Percentiles rank a stretch among this genome's conserved stretches.
phyloP scores from a whole-genome alignment of 2,329 filamentous ascomycete species.

The Aureobasidium sp. region DNA sequence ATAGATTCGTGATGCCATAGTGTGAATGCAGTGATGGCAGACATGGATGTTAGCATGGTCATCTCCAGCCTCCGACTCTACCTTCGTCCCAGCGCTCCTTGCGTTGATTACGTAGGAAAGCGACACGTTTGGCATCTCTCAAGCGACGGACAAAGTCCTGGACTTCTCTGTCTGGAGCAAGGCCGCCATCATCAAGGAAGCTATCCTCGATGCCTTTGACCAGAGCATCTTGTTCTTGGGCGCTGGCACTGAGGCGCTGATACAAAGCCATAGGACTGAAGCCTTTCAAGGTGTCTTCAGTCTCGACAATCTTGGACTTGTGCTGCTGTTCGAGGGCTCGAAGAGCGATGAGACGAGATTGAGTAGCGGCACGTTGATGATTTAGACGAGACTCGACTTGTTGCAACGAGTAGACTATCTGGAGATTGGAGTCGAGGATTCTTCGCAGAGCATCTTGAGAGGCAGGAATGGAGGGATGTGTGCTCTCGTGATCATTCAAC shows the following conservation, averaged over 20 bases:
- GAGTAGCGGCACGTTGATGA: slow-evolving; percentile 61
- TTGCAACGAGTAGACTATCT: slow-evolving; percentile 57
- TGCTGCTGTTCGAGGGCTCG: slow-evolving; percentile 89
- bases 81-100: slow-evolving; percentile 96
- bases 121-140: slow-evolving; percentile 69
- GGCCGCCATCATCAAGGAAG: slow-evolving; percentile 63
- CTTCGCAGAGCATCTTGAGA: slow-evolving; percentile 59
- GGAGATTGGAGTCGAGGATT: slow-evolving; percentile 63
- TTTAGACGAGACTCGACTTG: slow-evolving; percentile 53
- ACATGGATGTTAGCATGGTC: slow-evolving; percentile 26
- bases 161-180: slow-evolving; percentile 72
- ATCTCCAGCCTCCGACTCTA: slow-evolving; percentile 88
- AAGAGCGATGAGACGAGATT: slow-evolving; percentile 73
- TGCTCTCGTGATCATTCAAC: slow-evolving; percentile 57
- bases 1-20: not conserved
- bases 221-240: slow-evolving; percentile 75
- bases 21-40: not conserved
- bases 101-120: slow-evolving; percentile 75
- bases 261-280: slow-evolving; percentile 86
- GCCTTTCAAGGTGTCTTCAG: slow-evolving; percentile 75
- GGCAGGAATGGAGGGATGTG: slow-evolving; percentile 63
- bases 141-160: slow-evolving; percentile 78
- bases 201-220: slow-evolving; percentile 85
- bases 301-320: slow-evolving; percentile 79
- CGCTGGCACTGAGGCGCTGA: slow-evolving; percentile 66